A percentile compares a stretch with the other conserved stretches of the same genome.
phyloP scores from a whole-genome alignment of 78 protist genomes.

The Polysphondylium violaceum region DNA sequence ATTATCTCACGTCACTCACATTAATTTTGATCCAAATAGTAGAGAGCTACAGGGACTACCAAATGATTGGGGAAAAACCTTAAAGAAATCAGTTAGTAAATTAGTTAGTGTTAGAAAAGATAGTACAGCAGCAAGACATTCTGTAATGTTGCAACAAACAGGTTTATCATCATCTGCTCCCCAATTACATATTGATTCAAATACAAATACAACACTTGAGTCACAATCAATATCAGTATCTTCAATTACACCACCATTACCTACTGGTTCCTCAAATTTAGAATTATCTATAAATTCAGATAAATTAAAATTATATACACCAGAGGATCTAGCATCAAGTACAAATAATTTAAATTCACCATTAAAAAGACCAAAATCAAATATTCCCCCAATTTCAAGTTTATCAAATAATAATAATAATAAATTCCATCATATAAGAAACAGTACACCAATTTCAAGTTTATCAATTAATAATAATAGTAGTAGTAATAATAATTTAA shows the following conservation, averaged over 20 bases:
- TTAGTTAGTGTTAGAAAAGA: slow-evolving; percentile 37
- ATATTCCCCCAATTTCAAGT: not conserved
- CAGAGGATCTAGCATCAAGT: slow-evolving; percentile 5
- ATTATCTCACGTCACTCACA: slow-evolving; percentile 40
- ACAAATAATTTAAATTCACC: not conserved
- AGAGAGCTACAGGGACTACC: slow-evolving; percentile 69
- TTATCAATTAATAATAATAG: not conserved
- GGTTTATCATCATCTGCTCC: not conserved
- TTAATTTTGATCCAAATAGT: slow-evolving; percentile 30
- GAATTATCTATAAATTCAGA: not conserved
- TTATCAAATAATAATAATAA: not conserved
- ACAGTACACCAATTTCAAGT: not conserved
- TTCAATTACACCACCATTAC: not conserved
- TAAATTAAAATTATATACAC: slow-evolving; percentile 29
- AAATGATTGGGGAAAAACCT: slow-evolving; percentile 35
- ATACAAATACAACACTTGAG: not conserved
- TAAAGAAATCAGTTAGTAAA: slow-evolving; percentile 64
- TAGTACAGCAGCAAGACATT: slow-evolving; percentile 58
- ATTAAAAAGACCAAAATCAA: slow-evolving; percentile 14
- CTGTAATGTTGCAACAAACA: not conserved
- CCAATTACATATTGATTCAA: not conserved
- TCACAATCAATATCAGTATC: not conserved
- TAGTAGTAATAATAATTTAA: not conserved
- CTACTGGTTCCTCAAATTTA: not conserved
- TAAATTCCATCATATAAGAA: no score